These are phyloP conservation scores for Boletus sensibilis DNA, from an alignment of 768 basidiomycete genomes.

Conservation along the genomic window DNA sequence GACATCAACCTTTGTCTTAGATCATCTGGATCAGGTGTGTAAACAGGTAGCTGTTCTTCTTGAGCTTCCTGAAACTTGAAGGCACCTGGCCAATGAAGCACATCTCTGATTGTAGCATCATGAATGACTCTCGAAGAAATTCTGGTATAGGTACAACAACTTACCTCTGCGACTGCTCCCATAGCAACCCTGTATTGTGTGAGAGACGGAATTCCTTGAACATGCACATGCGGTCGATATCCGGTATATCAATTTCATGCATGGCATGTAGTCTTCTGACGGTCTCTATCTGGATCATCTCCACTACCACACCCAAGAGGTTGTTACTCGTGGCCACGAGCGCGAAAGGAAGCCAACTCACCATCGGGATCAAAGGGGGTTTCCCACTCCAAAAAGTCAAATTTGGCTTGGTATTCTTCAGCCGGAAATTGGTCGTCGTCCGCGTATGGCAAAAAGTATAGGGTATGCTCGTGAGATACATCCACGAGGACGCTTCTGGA, in stretches of 20 bases:
- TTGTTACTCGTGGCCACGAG: background rate
- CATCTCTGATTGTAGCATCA: constrained; percentile 33
- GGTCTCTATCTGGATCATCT: constrained; percentile 49
- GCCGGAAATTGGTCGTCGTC: constrained; percentile 44
- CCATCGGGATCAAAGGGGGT: constrained; percentile 48
- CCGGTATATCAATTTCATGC: constrained; percentile 30
- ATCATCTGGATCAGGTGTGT: constrained; percentile 24
- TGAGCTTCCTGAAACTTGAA: background rate
- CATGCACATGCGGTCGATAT: constrained; percentile 38
- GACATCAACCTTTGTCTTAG: constrained; percentile 34
- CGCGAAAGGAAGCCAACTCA: constrained; percentile 28
- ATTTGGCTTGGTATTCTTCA: constrained; percentile 27
- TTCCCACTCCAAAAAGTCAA: constrained; percentile 37
- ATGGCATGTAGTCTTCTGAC: constrained; percentile 37
- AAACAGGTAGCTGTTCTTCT: constrained; percentile 1
- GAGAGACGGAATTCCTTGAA: constrained; percentile 24
- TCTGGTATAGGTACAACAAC: background rate
- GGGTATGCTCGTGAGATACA: background rate
- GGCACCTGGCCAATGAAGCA: constrained; percentile 38
- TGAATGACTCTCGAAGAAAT: background rate
- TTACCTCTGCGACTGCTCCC: constrained; percentile 45
- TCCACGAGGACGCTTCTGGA: constrained; percentile 32
- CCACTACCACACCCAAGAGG: constrained; percentile 33
- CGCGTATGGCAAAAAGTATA: constrained; percentile 45
- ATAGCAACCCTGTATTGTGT: constrained; percentile 39